These are phyloP conservation scores for Centrapalus pauciflorus DNA, from an alignment of 129 eudicot genomes.

Conservation along the genomic window DNA sequence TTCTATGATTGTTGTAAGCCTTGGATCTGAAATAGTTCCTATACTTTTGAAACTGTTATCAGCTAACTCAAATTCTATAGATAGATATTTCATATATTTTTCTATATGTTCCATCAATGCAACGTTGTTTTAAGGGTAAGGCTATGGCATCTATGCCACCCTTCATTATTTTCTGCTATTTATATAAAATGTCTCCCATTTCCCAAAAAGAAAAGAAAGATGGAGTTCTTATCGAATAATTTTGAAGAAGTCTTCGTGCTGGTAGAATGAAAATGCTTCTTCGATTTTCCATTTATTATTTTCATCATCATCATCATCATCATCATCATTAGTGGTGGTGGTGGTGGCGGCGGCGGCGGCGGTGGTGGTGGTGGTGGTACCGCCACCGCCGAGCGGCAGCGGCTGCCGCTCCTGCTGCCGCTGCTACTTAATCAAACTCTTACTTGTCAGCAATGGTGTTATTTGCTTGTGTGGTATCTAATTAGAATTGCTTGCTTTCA, in stretches of 20 bases:
- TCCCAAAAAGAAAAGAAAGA: too few species aligned
- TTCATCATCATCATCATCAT: too few species aligned
- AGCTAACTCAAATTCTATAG: neutral
- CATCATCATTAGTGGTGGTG: too few species aligned
- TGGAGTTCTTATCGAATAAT: too few species aligned
- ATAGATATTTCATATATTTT: neutral
- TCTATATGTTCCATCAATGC: neutral
- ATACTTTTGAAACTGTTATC: neutral
- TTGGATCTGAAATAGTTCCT: neutral
- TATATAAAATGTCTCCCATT: neutral
- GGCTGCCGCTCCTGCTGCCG: too few species aligned
- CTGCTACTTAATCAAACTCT: slow-evolving; percentile 2
- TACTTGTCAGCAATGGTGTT: slow-evolving; percentile 2
- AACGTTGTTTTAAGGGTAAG: neutral
- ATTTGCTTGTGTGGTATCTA: slow-evolving; percentile 9
- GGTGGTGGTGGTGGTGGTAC: too few species aligned
- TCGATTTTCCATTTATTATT: neutral
- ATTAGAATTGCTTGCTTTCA: slow-evolving; percentile 34
- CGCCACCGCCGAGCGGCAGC: too few species aligned
- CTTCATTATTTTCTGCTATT: neutral
- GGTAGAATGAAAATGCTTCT: neutral
- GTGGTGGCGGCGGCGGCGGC: too few species aligned
- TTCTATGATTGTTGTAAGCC: neutral
- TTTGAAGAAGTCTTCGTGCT: neutral
- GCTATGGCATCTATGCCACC: neutral